These are phyloP conservation scores for Penicillium sp. DNA, from an alignment of 2,329 filamentous ascomycete genomes.

Conservation along the genomic window DNA sequence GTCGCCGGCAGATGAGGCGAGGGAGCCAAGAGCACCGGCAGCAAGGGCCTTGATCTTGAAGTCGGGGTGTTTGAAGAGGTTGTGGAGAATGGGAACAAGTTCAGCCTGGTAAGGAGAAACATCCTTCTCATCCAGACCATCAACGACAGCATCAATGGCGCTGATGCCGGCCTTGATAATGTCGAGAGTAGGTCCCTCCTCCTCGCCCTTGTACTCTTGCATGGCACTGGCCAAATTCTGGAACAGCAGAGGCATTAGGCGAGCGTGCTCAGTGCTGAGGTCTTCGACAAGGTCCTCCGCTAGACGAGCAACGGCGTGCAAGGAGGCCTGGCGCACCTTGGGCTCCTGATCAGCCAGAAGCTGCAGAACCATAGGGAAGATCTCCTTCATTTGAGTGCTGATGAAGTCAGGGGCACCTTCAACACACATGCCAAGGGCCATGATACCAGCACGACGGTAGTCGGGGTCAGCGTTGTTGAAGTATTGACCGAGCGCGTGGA, in stretches of 20 bases:
- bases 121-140: constrained; percentile 71
- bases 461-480: constrained; percentile 72
- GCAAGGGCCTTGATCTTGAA: constrained; percentile 87
- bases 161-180: constrained; percentile 89
- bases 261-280: constrained; percentile 78
- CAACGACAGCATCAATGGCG: constrained; percentile 86
- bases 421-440: constrained; percentile 88
- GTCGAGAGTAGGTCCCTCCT: constrained; percentile 72
- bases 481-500: constrained; percentile 81
- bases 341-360: constrained; percentile 80
- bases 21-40: constrained; percentile 83
- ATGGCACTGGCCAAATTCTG: constrained; percentile 85
- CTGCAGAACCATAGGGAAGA: constrained; percentile 80
- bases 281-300: constrained; percentile 93
- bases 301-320: constrained; percentile 83
- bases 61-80: constrained; percentile 79
- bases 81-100: constrained; percentile 80
- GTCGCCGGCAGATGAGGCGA: constrained; percentile 79
- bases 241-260: constrained; percentile 78
- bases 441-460: constrained; percentile 83
- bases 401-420: constrained; percentile 98
- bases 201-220: constrained; percentile 61
- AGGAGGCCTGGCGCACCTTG: constrained; percentile 79
- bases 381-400: constrained; percentile 81
- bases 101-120: constrained; percentile 79